phyloP scores from a whole-genome alignment of 805 yeast genomes.

The Lachancea meyersii region DNA sequence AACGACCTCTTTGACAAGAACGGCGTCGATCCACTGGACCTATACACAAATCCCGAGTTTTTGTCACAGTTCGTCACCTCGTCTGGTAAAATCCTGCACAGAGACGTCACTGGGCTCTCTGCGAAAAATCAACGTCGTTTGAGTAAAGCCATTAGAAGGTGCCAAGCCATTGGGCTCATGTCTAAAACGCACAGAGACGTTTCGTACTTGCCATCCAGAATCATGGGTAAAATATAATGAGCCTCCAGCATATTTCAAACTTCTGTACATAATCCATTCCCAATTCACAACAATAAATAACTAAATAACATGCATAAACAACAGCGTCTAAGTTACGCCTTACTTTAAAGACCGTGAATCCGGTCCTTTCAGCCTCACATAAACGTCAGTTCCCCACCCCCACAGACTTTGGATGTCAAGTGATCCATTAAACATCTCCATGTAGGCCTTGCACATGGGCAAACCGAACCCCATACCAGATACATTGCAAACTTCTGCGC shows the following conservation, averaged over 20 bases:
- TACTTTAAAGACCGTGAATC: constrained; percentile 12
- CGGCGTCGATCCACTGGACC: constrained; percentile 60
- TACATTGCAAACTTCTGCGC: constrained; percentile 57
- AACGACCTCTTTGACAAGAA: constrained; percentile 39
- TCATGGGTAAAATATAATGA: constrained; percentile 14
- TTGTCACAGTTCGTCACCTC: constrained; percentile 59
- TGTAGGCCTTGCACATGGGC: constrained; percentile 73
- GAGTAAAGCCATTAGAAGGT: constrained; percentile 72
- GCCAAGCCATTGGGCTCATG: constrained; percentile 73
- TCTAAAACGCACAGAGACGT: constrained; percentile 66
- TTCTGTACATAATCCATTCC: neutral
- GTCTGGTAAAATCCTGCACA: constrained; percentile 71
- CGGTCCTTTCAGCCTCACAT: constrained; percentile 43
- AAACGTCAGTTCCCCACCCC: constrained; percentile 78
- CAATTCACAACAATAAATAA: constrained; percentile 1
- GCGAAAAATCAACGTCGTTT: constrained; percentile 62
- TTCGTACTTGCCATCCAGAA: constrained; percentile 36
- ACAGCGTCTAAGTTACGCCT: neutral
- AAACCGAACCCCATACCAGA: constrained; percentile 98
- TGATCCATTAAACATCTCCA: constrained; percentile 65
- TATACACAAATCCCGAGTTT: constrained; percentile 65
- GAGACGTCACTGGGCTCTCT: constrained; percentile 63
- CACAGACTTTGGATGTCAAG: constrained; percentile 62
- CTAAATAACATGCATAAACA: constrained; percentile 2
- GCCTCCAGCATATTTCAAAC: neutral